Evolutionary conservation across 805 yeast species (phyloP), one percentile per base, ranked within the genome.

Genomic region (Saturnispora diversa): DNA sequence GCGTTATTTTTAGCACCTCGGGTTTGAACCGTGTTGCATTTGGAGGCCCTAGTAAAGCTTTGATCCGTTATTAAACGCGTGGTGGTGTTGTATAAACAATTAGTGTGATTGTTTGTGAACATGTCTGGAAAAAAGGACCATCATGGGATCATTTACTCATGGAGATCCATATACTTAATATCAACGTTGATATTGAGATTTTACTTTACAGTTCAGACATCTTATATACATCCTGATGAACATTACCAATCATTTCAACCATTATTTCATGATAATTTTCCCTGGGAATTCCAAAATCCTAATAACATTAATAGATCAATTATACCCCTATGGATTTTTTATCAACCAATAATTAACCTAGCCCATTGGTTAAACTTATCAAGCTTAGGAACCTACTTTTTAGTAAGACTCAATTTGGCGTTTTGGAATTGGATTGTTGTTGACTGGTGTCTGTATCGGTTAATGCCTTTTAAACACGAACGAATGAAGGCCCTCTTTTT

Each of bases 181-280:
- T 53, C 54, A 13, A 57, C 74, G 8, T 59, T 77, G 3, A 66
- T 67, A 0, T 50, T 74, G 21, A 56, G 85, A 38, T 60, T 81
- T 17, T 62, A 72, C 20, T 63, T 85, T 33, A 77, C 83, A 0
- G 55, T 83, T 2, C 75, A 81, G 41, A 70, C 81, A 23, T 84
- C 96, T 0, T 92, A 94, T 55, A 78, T 92, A 35, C 99, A 94
- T 50, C 99, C 99, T 0, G 99, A 92, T 66, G 99, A 92, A 63
- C 96, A 88, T 58, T 84, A 85, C 57, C 99, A 94, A 58, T 74
- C 80, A n/a, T 72, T 94, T 35, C 94, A 87, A 56, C 80, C 82
- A 1, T 53, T 90, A 19, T 68, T 78, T 10, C 56, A 59, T 66
- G 60, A 56, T 62, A 64, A 67, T 11, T 51, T 70, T 1, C 88